Evolutionary conservation across 352 stramenopile species (phyloP).

Genomic region (Thalassiosira exigua): DNA sequence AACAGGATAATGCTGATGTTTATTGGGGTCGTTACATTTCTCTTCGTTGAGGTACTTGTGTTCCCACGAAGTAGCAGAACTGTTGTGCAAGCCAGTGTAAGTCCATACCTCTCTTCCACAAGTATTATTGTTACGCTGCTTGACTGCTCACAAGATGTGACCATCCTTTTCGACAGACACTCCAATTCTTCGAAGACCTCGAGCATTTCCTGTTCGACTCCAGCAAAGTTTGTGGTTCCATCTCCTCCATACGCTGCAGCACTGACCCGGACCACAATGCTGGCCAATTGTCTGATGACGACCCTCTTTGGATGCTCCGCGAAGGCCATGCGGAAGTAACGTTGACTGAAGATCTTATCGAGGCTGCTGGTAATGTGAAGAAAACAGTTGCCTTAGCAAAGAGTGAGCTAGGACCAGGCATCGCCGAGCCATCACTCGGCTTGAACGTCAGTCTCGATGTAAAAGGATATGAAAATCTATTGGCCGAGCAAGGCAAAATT

Average conservation of each 20-base stretch:
- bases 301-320: constrained; percentile 51
- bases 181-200: constrained; percentile 60
- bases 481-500: constrained; percentile 33
- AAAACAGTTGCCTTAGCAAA: constrained; percentile 40
- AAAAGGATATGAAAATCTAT: constrained; percentile 36
- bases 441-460: constrained; percentile 38
- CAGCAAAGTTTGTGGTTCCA: constrained; percentile 29
- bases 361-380: constrained; percentile 3
- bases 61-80: constrained; percentile 51
- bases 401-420: constrained; percentile 31
- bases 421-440: constrained; percentile 42
- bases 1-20: constrained; percentile 66
- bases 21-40: constrained; percentile 57
- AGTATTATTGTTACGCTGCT: too few species aligned
- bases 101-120: too few species aligned
- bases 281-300: constrained; percentile 1
- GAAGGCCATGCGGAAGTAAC: constrained; percentile 30
- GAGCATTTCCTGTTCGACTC: constrained; percentile 46
- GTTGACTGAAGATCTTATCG: constrained; percentile 1
- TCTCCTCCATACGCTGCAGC: constrained; percentile 33
- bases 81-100: constrained; percentile 52
- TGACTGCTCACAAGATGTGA: too few species aligned
- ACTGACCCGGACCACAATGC: constrained; percentile 1
- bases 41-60: constrained; percentile 58
- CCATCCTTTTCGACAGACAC: too few species aligned